phyloP scores from a whole-genome alignment of 2,329 filamentous ascomycete genomes.

The Phyllosticta capitalensis region DNA sequence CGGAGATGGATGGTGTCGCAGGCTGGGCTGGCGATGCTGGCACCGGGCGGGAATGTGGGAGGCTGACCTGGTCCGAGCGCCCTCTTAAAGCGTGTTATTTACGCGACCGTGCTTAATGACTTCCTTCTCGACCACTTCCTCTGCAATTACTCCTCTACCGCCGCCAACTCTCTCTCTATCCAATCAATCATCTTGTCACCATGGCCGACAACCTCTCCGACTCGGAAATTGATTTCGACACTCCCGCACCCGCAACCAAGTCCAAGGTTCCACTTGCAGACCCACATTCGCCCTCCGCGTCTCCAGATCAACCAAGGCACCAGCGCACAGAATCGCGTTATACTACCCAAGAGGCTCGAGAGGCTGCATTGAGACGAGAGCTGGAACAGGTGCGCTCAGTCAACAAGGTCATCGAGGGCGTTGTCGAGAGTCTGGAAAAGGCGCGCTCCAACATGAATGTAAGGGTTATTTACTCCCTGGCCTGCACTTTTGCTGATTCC shows the following conservation, averaged over 20 bases:
- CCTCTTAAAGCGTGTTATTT: background rate
- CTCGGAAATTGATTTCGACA: conserved; percentile 47
- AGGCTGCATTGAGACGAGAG: conserved; percentile 66
- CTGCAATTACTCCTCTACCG: background rate
- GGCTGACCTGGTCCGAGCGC: background rate
- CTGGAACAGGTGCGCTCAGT: conserved; percentile 75
- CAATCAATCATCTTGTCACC: conserved; percentile 25
- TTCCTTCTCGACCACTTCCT: too few species aligned
- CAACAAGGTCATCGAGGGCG: conserved; percentile 76
- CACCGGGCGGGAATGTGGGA: background rate
- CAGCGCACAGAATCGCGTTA: conserved; percentile 40
- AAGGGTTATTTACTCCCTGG: conserved; percentile 19
- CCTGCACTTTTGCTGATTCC: background rate
- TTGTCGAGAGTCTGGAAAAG: conserved; percentile 61
- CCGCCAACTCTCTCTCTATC: background rate
- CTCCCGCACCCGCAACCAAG: conserved; percentile 37
- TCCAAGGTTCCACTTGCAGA: conserved; percentile 26
- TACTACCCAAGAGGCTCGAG: conserved; percentile 58
- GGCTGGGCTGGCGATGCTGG: background rate
- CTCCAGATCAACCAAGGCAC: conserved; percentile 22
- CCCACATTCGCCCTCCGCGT: conserved; percentile 32
- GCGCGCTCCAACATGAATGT: conserved; percentile 72
- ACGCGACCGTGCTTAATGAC: background rate
- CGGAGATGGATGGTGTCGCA: background rate
- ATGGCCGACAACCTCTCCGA: conserved; percentile 47